Base-by-base conservation (phyloP, 2,329 filamentous ascomycete species). In the Onygenales sp. region DNA sequence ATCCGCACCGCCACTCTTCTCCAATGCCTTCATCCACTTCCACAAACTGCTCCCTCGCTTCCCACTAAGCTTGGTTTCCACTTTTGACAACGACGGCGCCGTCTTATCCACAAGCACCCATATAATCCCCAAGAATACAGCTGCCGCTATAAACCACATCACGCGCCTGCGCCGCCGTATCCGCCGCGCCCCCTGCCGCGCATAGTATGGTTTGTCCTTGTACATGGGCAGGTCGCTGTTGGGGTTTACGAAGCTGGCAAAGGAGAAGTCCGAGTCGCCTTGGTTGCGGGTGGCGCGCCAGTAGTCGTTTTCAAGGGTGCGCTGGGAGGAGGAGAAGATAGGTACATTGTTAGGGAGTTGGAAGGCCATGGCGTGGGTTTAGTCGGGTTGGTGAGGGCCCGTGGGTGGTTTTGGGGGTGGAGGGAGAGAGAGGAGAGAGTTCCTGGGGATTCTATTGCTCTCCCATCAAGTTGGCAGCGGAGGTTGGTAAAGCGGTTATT, bases 121-220 rank as follows among this genome's bases (percentile, higher is more conserved):
- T 52, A 94, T 66, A 42, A 80, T 64, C 5, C 74, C 69, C 51
- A 86, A 49, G 33, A 77, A 62, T 32, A 89, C 62, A 17, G 85
- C 58, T 7, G 80, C 68, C 36, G 87, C 58, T 5, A 77, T 70
- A 27, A 80, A 57, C 43, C 80, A 65, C 2, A 81, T 70, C 55
- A 86, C 76, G 62, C 80, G 79, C 67, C 79, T 80, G 73, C 82
- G 84, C 61, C 81, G 70, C 36, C 81, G 40, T 17, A 14, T 42
- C 4, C 44, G 27, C 9, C 37, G 77, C 50, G 77, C 76, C 57
- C 77, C 64, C 60, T 80, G 76, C 56, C 71, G 66, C n/a, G 69
- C 63, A 54, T 70, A 74, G 66, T 88, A 93, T n/a, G 93, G 93
- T 70, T 98, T 98, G 73, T 98, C 93, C 73, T 98, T 98, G 76